These are phyloP conservation scores for Usnea hakonensis DNA, from an alignment of 495 filamentous ascomycete species.

Conservation along the genomic window DNA sequence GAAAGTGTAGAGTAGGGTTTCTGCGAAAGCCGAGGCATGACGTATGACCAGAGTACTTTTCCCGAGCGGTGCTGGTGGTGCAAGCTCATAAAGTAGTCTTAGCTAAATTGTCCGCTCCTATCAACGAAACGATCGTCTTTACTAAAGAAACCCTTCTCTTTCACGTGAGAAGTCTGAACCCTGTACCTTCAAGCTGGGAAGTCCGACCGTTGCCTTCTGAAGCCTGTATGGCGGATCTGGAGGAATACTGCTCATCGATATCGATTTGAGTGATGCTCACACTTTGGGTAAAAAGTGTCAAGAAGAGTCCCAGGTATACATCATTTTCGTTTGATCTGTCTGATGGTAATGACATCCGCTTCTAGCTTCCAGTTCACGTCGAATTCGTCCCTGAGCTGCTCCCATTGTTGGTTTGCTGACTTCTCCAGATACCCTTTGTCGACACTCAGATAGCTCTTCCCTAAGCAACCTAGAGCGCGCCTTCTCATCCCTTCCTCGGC, in stretches of 20 bases:
- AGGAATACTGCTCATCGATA: neutral
- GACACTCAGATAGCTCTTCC: constrained; percentile 68
- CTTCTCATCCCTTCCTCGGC: constrained; percentile 61
- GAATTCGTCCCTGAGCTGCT: constrained; percentile 52
- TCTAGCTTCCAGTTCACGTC: constrained; percentile 76
- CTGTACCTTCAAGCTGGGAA: too few species aligned
- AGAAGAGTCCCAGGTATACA: neutral
- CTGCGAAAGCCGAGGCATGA: constrained; percentile 16
- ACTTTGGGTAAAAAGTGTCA: neutral
- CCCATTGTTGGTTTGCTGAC: constrained; percentile 57
- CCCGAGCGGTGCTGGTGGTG: neutral
- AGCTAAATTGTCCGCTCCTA: too few species aligned
- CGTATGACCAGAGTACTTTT: neutral
- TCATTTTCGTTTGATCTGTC: constrained; percentile 41
- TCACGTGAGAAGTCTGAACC: too few species aligned
- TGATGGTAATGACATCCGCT: constrained; percentile 61
- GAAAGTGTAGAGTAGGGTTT: neutral
- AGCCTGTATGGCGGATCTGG: neutral
- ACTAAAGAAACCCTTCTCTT: too few species aligned
- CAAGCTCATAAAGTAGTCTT: neutral
- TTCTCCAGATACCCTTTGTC: constrained; percentile 51
- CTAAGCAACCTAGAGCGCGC: constrained; percentile 75
- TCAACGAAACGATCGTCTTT: too few species aligned
- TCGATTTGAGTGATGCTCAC: neutral
- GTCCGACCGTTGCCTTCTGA: neutral